phyloP scores from a whole-genome alignment of 2,329 filamentous ascomycete species.

The Rutstroemia sp. region DNA sequence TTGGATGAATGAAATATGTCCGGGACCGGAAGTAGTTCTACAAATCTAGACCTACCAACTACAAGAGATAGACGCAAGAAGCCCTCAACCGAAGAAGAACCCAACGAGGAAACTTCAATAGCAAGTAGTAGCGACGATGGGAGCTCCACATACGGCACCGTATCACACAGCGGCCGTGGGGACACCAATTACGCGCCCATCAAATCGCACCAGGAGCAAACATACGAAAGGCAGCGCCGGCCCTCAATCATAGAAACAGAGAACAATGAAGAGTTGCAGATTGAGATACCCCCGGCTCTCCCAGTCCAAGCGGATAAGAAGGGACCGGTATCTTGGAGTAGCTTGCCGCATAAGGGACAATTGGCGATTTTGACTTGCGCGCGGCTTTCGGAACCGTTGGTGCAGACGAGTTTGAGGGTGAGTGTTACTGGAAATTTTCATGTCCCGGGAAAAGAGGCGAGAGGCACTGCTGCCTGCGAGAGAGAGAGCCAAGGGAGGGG shows the following conservation, averaged over 20 bases:
- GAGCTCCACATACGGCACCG: constrained; percentile 2
- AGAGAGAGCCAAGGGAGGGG: not conserved
- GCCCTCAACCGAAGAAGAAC: not conserved
- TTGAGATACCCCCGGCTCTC: constrained; percentile 14
- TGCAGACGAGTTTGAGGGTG: constrained; percentile 56
- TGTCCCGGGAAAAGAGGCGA: too few relatives aligned
- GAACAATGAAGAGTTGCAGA: constrained; percentile 22
- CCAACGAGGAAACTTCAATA: not conserved
- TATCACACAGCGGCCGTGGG: not conserved
- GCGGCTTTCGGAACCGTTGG: constrained; percentile 74
- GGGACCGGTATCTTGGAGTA: constrained; percentile 55
- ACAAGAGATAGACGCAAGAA: not conserved
- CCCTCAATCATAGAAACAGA: constrained; percentile 22
- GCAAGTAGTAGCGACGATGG: not conserved
- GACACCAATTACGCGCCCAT: not conserved
- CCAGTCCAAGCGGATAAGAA: constrained; percentile 16
- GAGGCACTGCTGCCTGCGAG: too few relatives aligned
- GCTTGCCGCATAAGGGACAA: constrained; percentile 73
- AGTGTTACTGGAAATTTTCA: not conserved
- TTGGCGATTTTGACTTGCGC: constrained; percentile 72
- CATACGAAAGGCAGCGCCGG: not conserved
- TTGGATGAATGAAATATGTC: too few relatives aligned
- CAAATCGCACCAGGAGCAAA: not conserved
- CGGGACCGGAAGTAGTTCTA: not conserved
- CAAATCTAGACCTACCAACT: not conserved